Base-by-base conservation (phyloP, 352 stramenopile genomes). In the Phytophthora europaea region DNA sequence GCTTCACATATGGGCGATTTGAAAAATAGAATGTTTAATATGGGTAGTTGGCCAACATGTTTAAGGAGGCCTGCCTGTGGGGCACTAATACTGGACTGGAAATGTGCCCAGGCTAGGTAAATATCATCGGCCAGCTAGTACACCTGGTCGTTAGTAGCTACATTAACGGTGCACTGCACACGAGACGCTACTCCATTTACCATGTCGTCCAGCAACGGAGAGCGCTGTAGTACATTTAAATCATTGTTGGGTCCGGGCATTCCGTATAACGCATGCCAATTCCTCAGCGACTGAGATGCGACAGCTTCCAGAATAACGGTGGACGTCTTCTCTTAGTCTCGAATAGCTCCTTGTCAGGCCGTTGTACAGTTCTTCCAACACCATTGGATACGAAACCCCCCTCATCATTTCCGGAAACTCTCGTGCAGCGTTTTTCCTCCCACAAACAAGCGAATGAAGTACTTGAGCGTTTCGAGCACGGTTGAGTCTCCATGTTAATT, bases 221-320 rank as follows among this genome's bases (percentile, higher is more conserved):
- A 68, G 15, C 28, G 50, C 52, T 64, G 20, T 6, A 60, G 13
- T 2, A 67, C 10, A 6, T 64, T 67, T 4, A 73, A 26, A 18
- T 62, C 52, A 12, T 67, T 63, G n/a, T 63, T 51, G n/a, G 20
- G 40, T 0, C 58, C 58, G 7, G 58, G 28, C 20, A 67, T 73
- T 5, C 66, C 66, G 31, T n/a, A 68, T 10, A 64, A 64, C 3
- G 43, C 38, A 23, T 70, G 54, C 54, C 63, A 64, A 15, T 68
- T 64, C 6, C 31, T 13, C 6, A 59, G 43, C 8, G 67, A 22
- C 9, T 4, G 9, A 10, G 58, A 54, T 16, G 40, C 58, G 6
- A 63, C 34, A 6, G 58, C 51, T 45, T 73, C 57, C 10, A 73
- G 12, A 34, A 33, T 61, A n/a, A n/a, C n/a, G n/a, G n/a, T n/a